Evolutionary conservation across 345 rosid species (phyloP).

Genomic region (Bruguiera gymnorhiza): DNA sequence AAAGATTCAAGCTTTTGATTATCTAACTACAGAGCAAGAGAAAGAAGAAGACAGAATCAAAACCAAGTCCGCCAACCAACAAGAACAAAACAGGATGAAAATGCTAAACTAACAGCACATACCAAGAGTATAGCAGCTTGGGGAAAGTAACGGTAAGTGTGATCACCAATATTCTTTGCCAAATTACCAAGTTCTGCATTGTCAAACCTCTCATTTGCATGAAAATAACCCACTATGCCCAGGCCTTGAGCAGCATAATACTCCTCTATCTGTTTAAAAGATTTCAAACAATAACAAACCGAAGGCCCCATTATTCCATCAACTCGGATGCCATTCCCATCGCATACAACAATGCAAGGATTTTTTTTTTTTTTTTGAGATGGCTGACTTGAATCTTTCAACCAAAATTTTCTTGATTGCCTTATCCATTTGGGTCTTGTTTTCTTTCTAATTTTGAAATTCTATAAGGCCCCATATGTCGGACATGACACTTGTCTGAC

Average conservation of each 20-base stretch:
- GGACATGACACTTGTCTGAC: too few species aligned
- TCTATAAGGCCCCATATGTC: too few species aligned
- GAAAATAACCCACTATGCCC: conserved; percentile 82
- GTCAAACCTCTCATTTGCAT: conserved; percentile 88
- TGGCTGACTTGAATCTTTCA: too few species aligned
- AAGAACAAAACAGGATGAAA: background rate
- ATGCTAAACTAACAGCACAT: conserved; percentile 8
- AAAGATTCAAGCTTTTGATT: conserved; percentile 76
- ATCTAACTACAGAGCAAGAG: conserved; percentile 57
- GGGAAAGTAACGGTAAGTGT: conserved; percentile 80
- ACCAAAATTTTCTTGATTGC: too few species aligned
- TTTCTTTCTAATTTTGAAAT: too few species aligned
- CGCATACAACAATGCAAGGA: too few species aligned
- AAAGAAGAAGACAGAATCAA: background rate
- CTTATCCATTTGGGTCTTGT: too few species aligned
- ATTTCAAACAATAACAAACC: conserved; percentile 11
- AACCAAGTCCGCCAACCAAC: background rate
- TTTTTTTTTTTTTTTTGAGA: too few species aligned
- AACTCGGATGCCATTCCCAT: background rate
- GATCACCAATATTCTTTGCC: conserved; percentile 87
- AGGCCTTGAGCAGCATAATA: conserved; percentile 65
- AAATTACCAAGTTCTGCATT: conserved; percentile 65
- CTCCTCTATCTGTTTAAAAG: conserved; percentile 65
- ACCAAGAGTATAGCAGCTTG: conserved; percentile 78
- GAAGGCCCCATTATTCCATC: background rate